phyloP scores from a whole-genome alignment of 306 rosid species.

The Citrullus colocynthis region DNA sequence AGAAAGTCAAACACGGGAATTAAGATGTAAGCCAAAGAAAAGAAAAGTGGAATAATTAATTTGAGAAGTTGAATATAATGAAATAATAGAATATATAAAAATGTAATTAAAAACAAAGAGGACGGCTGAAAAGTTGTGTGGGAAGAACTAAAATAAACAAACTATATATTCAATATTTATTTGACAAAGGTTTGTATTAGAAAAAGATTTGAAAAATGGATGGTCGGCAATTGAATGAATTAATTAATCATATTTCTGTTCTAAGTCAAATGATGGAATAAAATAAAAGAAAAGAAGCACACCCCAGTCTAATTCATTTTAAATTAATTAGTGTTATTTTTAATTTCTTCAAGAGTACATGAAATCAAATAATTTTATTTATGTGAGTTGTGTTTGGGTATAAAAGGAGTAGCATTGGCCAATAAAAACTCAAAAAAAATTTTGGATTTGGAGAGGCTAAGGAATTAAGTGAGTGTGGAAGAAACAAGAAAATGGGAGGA shows the following conservation, averaged over 20 bases:
- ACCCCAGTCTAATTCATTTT: no score
- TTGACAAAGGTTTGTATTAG: not conserved
- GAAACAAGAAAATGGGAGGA: not conserved
- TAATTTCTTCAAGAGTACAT: no score
- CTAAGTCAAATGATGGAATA: not conserved
- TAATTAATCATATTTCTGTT: not conserved
- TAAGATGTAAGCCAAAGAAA: not conserved
- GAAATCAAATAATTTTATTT: no score
- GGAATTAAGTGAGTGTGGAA: no score
- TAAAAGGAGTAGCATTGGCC: no score
- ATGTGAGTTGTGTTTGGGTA: no score
- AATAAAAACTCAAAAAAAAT: no score
- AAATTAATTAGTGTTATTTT: no score
- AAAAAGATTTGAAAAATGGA: not conserved
- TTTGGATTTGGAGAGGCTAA: no score
- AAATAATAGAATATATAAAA: not conserved
- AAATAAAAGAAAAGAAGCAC: no score
- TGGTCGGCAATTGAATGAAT: not conserved
- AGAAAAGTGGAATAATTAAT: not conserved
- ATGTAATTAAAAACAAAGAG: not conserved
- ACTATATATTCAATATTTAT: not conserved
- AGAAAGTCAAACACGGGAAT: not conserved
- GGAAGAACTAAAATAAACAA: not conserved
- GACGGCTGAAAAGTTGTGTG: not conserved
- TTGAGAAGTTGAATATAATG: no score